Evolutionary conservation across 306 rosid genomes (phyloP).

Genomic region (Sesbania bispinosa): DNA sequence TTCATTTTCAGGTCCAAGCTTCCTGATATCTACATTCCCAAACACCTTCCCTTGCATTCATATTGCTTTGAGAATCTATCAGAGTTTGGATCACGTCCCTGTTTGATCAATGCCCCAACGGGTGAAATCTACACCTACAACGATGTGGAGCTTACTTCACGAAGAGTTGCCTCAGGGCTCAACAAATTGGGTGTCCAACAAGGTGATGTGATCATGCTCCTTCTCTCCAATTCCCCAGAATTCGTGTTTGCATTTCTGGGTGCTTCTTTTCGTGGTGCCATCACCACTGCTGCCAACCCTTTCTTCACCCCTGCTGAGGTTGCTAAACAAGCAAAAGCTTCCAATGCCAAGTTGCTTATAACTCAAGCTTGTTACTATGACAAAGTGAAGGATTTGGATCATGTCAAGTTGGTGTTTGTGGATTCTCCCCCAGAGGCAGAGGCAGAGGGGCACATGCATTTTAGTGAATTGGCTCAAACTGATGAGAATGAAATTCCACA

Average conservation of each 20-base stretch:
- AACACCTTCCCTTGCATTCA: slow-evolving; percentile 60
- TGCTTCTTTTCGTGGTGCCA: slow-evolving; percentile 58
- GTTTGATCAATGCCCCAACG: slow-evolving; percentile 56
- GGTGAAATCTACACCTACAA: slow-evolving; percentile 37
- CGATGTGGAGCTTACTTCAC: slow-evolving; percentile 45
- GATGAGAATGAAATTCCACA: slow-evolving; percentile 42
- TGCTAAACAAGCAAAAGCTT: slow-evolving; percentile 48
- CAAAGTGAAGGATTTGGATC: slow-evolving; percentile 39
- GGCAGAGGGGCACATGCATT: slow-evolving; percentile 28
- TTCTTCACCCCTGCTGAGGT: slow-evolving; percentile 59
- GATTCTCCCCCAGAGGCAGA: slow-evolving; percentile 30
- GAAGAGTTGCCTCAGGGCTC: slow-evolving; percentile 60
- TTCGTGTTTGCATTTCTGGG: slow-evolving; percentile 66
- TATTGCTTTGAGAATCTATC: slow-evolving; percentile 50
- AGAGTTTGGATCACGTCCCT: slow-evolving; percentile 41
- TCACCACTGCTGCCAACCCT: slow-evolving; percentile 61
- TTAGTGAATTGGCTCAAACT: slow-evolving; percentile 35
- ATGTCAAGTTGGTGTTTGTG: slow-evolving; percentile 33
- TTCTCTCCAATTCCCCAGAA: slow-evolving; percentile 73
- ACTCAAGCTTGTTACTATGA: slow-evolving; percentile 42
- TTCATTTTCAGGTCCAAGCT: slow-evolving; percentile 59
- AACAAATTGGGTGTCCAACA: slow-evolving; percentile 48
- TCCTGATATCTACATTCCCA: slow-evolving; percentile 66
- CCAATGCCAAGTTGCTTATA: slow-evolving; percentile 47
- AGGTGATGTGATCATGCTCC: slow-evolving; percentile 69